Evolutionary conservation across 31 red algal species (phyloP).

Genomic region (Porphyra umbilicalis): DNA sequence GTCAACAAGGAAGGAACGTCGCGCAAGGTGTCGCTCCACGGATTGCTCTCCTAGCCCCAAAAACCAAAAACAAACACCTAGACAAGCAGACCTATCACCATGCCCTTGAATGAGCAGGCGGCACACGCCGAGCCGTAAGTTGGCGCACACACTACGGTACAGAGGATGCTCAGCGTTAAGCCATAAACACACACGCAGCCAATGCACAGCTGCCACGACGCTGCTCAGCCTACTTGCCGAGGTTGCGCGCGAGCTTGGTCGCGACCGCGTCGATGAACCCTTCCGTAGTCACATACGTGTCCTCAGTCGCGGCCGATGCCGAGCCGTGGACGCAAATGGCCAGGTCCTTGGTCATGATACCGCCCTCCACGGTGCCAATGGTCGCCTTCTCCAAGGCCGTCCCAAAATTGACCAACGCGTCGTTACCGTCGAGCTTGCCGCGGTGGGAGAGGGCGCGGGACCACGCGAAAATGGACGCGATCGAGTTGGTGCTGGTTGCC

Average conservation of each 20-base stretch:
- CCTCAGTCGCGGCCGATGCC: constrained; percentile 21
- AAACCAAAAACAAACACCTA: background rate
- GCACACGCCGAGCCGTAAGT: too few relatives aligned
- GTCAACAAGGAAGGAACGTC: background rate
- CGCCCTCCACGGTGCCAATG: constrained; percentile 62
- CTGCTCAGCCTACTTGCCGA: background rate
- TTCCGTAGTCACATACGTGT: constrained; percentile 70
- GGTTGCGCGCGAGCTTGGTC: background rate
- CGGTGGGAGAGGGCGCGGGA: constrained; percentile 79
- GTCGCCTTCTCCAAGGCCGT: constrained; percentile 59
- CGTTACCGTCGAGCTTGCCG: constrained; percentile 66
- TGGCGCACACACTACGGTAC: too few relatives aligned
- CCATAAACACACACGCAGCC: too few relatives aligned
- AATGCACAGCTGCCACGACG: too few relatives aligned
- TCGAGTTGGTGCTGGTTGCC: constrained; percentile 89
- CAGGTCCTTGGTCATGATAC: constrained; percentile 91
- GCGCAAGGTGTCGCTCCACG: too few relatives aligned
- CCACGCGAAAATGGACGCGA: constrained; percentile 92
- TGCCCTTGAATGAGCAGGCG: too few relatives aligned
- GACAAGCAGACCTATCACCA: background rate
- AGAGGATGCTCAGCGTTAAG: too few relatives aligned
- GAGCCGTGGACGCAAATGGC: constrained; percentile 65
- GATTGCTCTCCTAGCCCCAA: background rate
- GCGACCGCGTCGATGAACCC: constrained; percentile 76
- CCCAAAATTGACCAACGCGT: constrained; percentile 47